A percentile compares a stretch with the other conserved stretches of the same genome.
Conservation (phyloP, 78 protist species). For the slime mould (Dictyostelium discoideum) region dicty_2.7 NC_007088.5:8159001-8159500, state of each 20-base stretch:
- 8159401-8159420: slow-evolving; percentile 38
- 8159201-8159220: slow-evolving; percentile 47
- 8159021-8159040: neutral
- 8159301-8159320: slow-evolving; percentile 53
- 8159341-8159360: neutral
- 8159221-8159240: slow-evolving; percentile 50
- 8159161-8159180: slow-evolving; percentile 37
- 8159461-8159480: neutral
- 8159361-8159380: no score
- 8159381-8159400: neutral
- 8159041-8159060: slow-evolving; percentile 20
- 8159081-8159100: slow-evolving; percentile 37
- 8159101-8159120: slow-evolving; percentile 41
- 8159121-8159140: neutral
- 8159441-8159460: neutral
- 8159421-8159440: slow-evolving; percentile 56
- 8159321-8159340: slow-evolving; percentile 58
- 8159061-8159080: slow-evolving; percentile 10
- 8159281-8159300: slow-evolving; percentile 35
- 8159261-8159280: slow-evolving; percentile 13
- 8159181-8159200: slow-evolving; percentile 60
- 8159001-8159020: slow-evolving; percentile 69
- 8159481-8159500: slow-evolving; percentile 20
- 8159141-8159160: neutral
- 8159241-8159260: neutral